Base-by-base conservation (phyloP, 2,329 filamentous ascomycete species). In the Aspergillus costaricaensis region DNA sequence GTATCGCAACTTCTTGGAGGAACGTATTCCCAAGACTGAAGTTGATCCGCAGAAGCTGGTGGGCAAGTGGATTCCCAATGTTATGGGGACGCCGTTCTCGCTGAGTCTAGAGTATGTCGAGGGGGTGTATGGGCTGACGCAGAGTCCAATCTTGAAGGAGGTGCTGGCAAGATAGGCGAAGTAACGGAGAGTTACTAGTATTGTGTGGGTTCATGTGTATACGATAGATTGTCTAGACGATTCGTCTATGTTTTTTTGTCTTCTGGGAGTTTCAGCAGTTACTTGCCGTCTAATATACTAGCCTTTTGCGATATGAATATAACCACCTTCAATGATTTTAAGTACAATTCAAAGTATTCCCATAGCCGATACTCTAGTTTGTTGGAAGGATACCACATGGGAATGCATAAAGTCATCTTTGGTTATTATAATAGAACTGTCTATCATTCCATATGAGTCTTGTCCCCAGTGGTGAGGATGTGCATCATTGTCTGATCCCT, bases 1-100 rank as follows among this genome's bases (percentile, higher is more conserved):
- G 43, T 56, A 56, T 27, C 44, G 58, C 8, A 53, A 56, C 15
- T 52, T 44, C 21, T 53, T 60, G 1, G 25, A 48, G n/a, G 38
- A 55, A 7, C 44, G 49, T 4, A 55, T 60, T 5, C 44, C 52
- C 8, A 32, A 47, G 23, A 36, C 47, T 3, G 53, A 56, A 19
- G 17, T 60, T 5, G 41, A 56, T n/a, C 52, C 53, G 14, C 25
- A 38, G 7, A 55, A 57, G 47, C 9, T 60, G 19, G 48, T 60
- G 30, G 58, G 53, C 6, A 49, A 50, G 8, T 60, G 53, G 52
- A 51, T 60, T 48, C 53, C 58, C 1, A 60, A 60, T 38, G 44
- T 60, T 0, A 55, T 51, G 15, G 58, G 52, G 6, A 50, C 44
- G 48, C 58, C 58, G 15, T 60, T 60, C 10, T 47, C 39, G 25